Evolutionary conservation across 495 filamentous ascomycete species (phyloP), one percentile per base, ranked within the genome.

Genomic region (Chlorociboria aeruginascens): DNA sequence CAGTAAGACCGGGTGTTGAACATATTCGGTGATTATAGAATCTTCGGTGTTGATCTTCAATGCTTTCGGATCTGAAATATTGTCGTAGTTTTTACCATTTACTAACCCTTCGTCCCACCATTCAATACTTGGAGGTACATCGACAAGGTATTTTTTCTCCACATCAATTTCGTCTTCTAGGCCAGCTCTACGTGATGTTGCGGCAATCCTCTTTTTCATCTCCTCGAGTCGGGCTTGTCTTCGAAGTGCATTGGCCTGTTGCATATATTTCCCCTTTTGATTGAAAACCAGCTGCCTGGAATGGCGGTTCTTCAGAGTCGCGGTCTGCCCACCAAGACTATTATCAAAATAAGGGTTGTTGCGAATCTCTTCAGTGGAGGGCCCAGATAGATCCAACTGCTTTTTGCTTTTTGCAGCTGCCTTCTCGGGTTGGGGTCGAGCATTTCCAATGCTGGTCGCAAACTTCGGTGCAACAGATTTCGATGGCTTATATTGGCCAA

Each of bases 51-150:
- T 73, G 45, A 97, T 77, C 61, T 92, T 92, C 42, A 94, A 69
- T 2, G 68, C 70, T 39, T 71, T 69, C 11, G 79, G 69, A 8
- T 76, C 64, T 14, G 81, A 77, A 51, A 92, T 74, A 46, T 73
- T 72, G 49, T 77, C 69, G 63, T 96, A 96, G 46, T 75, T 79
- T 33, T 73, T 73, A 13, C 81, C 85, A 36, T 80, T 74, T 20
- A 95, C 72, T 7, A 97, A 66, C 2, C 77, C 82, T 65, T 96
- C 89, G 55, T 99, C 92, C 93, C 93, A 97, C 93, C 93, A 99
- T 64, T 99, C 92, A 35, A 96, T 72, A 14, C 83, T 82, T 7
- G 93, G 90, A 1, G 92, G 90, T 29, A 73, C 74, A 50, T 86
- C 79, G n/a, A 96, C 76, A 9, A 89, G 60, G 58, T 88, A 96